Evolutionary conservation across 2,329 filamentous ascomycete genomes (phyloP).

Genomic region (Onygenales sp.): DNA sequence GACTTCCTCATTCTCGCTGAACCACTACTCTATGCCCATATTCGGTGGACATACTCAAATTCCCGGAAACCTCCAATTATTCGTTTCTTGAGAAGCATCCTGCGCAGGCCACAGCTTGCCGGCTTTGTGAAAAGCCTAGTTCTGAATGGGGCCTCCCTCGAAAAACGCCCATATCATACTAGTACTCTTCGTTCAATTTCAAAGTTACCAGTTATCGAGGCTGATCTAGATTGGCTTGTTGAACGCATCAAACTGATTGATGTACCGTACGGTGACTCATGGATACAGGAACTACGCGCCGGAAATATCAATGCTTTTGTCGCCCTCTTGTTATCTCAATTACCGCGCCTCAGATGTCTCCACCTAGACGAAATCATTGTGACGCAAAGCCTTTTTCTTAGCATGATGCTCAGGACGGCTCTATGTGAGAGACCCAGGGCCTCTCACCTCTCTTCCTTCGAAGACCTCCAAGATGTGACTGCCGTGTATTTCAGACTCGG

Average conservation of each 20-base stretch:
- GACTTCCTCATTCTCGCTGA: constrained; percentile 9
- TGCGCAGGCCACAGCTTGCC: constrained; percentile 12
- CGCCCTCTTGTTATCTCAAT: constrained; percentile 13
- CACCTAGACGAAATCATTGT: constrained; percentile 6
- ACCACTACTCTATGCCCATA: constrained; percentile 13
- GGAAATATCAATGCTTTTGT: constrained; percentile 13
- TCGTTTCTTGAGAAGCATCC: constrained; percentile 10
- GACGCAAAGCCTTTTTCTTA: neutral
- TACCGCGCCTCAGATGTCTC: constrained; percentile 10
- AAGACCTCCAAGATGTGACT: constrained; percentile 3
- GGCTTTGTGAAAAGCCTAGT: constrained; percentile 8
- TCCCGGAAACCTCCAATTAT: constrained; percentile 9
- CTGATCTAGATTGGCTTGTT: neutral
- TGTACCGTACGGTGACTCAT: constrained; percentile 4
- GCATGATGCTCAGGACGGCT: constrained; percentile 1
- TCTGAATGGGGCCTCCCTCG: constrained; percentile 7
- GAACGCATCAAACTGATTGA: constrained; percentile 1
- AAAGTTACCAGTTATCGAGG: neutral
- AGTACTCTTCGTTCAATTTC: neutral
- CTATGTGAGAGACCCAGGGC: neutral
- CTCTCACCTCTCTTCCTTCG: constrained; percentile 1
- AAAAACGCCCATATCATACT: neutral
- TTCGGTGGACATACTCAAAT: constrained; percentile 11
- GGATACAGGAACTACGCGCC: constrained; percentile 11
- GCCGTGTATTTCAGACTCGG: neutral